Evolutionary conservation across 2,329 filamentous ascomycete genomes (phyloP).

Genomic region (Neofusicoccum parvum): DNA sequence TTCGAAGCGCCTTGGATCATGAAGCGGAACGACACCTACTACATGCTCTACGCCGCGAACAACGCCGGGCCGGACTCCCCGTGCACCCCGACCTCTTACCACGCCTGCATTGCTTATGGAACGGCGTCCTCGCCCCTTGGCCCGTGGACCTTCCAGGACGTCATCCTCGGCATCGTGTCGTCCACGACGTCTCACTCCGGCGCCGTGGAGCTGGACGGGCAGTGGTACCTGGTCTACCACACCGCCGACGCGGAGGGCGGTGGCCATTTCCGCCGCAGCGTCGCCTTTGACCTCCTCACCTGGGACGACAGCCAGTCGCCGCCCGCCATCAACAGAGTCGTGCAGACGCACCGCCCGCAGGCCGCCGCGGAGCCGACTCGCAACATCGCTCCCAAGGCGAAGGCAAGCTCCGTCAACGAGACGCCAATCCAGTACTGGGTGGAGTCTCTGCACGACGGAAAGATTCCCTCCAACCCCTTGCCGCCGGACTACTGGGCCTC

Average conservation of each 20-base stretch:
- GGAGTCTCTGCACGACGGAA: conserved; percentile 37
- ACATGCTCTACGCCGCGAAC: conserved; percentile 46
- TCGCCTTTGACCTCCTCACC: conserved; percentile 39
- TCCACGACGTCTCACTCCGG: conserved; percentile 43
- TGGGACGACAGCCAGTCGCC: conserved; percentile 35
- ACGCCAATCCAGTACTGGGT: conserved; percentile 46
- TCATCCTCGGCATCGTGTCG: conserved; percentile 41
- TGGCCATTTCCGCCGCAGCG: conserved; percentile 40
- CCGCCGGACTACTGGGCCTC: conserved; percentile 45
- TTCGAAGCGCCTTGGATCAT: conserved; percentile 47
- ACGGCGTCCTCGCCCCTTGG: conserved; percentile 38
- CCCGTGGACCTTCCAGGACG: conserved; percentile 40
- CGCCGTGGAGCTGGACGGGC: conserved; percentile 32
- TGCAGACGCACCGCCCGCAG: conserved; percentile 32
- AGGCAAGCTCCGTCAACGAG: conserved; percentile 25
- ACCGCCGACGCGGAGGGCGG: conserved; percentile 40
- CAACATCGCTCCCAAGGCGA: conserved; percentile 37
- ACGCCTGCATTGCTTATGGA: conserved; percentile 44
- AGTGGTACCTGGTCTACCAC: conserved; percentile 41
- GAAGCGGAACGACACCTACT: conserved; percentile 40
- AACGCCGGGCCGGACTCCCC: conserved; percentile 41
- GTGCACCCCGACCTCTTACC: conserved; percentile 43
- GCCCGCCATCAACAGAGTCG: conserved; percentile 32
- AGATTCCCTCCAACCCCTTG: conserved; percentile 35
- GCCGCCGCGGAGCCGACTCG: conserved; percentile 30